phyloP scores from a whole-genome alignment of 2,329 filamentous ascomycete genomes.

The Alternaria hordeiaustralica region DNA sequence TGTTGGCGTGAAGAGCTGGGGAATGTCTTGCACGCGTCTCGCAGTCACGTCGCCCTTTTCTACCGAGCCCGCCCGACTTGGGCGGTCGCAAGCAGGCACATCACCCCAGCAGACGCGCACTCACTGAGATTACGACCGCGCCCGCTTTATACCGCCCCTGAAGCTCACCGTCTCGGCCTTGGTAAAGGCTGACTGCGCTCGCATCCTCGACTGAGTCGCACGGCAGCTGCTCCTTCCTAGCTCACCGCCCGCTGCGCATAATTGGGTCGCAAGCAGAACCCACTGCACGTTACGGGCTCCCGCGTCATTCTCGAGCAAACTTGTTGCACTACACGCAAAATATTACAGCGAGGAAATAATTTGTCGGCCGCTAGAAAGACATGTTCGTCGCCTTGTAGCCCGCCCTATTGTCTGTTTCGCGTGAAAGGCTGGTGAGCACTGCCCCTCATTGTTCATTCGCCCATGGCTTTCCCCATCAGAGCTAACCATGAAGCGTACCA shows the following conservation, averaged over 20 bases:
- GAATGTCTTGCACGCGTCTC: background rate
- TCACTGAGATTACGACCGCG: slow-evolving; percentile 23
- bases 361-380: slow-evolving; percentile 1
- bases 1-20: slow-evolving; percentile 1
- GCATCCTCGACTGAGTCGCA: slow-evolving; percentile 29
- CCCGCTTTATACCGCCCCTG: slow-evolving; percentile 12
- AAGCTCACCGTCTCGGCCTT: slow-evolving; percentile 11
- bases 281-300: slow-evolving; percentile 33
- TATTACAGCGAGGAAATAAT: slow-evolving; percentile 21
- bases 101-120: slow-evolving; percentile 17
- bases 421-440: slow-evolving; percentile 39
- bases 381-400: slow-evolving; percentile 45
- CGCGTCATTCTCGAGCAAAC: slow-evolving; percentile 45
- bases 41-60: slow-evolving; percentile 6
- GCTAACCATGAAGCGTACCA: slow-evolving; percentile 42
- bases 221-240: slow-evolving; percentile 28
- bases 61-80: slow-evolving; percentile 12
- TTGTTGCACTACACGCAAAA: slow-evolving; percentile 31
- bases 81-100: slow-evolving; percentile 10
- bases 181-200: slow-evolving; percentile 15
- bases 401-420: slow-evolving; percentile 23
- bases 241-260: slow-evolving; percentile 23
- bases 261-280: slow-evolving; percentile 21
- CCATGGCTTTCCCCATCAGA: slow-evolving; percentile 29
- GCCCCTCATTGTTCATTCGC: slow-evolving; percentile 27